These are phyloP conservation scores for Tylopilus sp. DNA, from an alignment of 768 basidiomycete species.

Conservation along the genomic window DNA sequence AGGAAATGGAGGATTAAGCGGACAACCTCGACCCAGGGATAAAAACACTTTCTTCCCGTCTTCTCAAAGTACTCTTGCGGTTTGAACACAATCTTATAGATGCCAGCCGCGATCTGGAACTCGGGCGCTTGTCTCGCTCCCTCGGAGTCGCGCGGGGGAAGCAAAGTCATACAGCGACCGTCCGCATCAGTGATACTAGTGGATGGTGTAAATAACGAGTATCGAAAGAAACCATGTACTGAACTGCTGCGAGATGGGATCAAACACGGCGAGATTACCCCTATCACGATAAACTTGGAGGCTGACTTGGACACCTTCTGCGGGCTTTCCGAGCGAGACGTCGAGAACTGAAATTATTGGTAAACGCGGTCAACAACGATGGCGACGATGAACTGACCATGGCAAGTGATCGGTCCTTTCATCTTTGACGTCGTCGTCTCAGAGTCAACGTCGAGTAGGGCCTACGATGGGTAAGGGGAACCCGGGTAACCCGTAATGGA, in stretches of 20 bases:
- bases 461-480: too few relatives aligned
- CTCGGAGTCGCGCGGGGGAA: constrained; percentile 51
- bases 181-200: constrained; percentile 74
- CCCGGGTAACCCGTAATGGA: too few relatives aligned
- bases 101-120: constrained; percentile 40
- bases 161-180: constrained; percentile 78
- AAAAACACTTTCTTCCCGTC: constrained; percentile 67
- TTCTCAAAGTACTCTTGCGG: constrained; percentile 78
- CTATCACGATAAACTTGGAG: constrained; percentile 51
- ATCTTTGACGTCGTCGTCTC: constrained; percentile 28
- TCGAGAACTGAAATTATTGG: constrained; percentile 64
- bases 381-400: constrained; percentile 48
- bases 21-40: constrained; percentile 86
- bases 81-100: constrained; percentile 85
- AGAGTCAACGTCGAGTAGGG: too few relatives aligned
- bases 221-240: constrained; percentile 8
- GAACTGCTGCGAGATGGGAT: constrained; percentile 60
- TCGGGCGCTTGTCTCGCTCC: constrained; percentile 40
- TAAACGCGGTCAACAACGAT: background rate
- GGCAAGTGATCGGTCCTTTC: constrained; percentile 88
- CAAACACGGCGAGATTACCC: constrained; percentile 44
- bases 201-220: background rate
- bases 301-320: constrained; percentile 58
- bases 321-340: constrained; percentile 79
- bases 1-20: background rate